A percentile compares a stretch with the other conserved stretches of the same genome.
Evolutionary conservation across 1,284 basidiomycete species (phyloP).

Genomic region (Thelephora terrestris): DNA sequence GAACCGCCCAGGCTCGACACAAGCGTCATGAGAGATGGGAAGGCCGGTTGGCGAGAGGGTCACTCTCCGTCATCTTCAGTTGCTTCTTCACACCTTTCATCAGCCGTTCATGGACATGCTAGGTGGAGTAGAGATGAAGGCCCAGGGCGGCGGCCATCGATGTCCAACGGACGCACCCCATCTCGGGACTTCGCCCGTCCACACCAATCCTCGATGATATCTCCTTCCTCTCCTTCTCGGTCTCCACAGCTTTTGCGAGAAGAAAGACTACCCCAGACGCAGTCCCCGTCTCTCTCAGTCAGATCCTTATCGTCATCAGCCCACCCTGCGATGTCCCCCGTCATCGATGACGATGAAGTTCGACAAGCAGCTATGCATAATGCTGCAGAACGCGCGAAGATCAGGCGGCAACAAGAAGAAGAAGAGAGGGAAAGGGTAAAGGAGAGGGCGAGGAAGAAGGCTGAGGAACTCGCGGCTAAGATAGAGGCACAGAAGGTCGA

Average conservation of each 20-base stretch:
- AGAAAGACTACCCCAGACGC: slow-evolving; percentile 3
- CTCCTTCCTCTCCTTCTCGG: slow-evolving; percentile 8
- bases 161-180: not conserved
- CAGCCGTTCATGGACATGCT: too few species aligned
- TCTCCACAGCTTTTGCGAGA: slow-evolving; percentile 4
- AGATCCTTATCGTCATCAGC: slow-evolving; percentile 4
- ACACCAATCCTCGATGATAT: slow-evolving; percentile 13
- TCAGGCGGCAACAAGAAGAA: slow-evolving; percentile 77
- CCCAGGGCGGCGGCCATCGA: not conserved
- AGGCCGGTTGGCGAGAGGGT: not conserved
- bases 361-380: slow-evolving; percentile 83
- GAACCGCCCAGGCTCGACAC: not conserved
- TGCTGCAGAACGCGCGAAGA: slow-evolving; percentile 80
- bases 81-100: slow-evolving; percentile 7
- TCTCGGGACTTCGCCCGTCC: slow-evolving; percentile 11
- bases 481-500: slow-evolving; percentile 41
- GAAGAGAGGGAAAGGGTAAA: slow-evolving; percentile 74
- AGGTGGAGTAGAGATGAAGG: slow-evolving; percentile 4
- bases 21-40: not conserved
- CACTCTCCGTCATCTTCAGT: slow-evolving; percentile 9
- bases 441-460: slow-evolving; percentile 80
- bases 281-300: slow-evolving; percentile 4
- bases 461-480: slow-evolving; percentile 73
- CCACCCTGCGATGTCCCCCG: slow-evolving; percentile 23
- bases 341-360: slow-evolving; percentile 58